Percentiles rank a stretch among this genome's conserved stretches.
These are phyloP conservation scores for Achlya hypogyna DNA, from an alignment of 352 stramenopile species.

Conservation along the genomic window DNA sequence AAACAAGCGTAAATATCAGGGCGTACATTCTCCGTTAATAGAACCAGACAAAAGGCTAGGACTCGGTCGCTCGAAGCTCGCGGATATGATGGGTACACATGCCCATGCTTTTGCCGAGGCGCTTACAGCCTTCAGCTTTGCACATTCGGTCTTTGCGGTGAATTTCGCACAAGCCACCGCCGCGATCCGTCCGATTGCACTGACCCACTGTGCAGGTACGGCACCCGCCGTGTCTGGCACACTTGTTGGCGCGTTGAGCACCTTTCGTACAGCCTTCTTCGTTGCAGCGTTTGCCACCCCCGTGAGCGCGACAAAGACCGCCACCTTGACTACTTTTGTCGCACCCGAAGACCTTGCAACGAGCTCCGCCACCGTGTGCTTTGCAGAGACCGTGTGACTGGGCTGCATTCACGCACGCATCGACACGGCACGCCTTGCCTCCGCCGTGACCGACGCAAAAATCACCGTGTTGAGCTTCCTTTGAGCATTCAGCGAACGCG, in stretches of 20 bases:
- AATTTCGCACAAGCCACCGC: conserved; percentile 74
- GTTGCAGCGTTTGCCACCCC: conserved; percentile 3
- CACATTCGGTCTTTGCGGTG: conserved; percentile 68
- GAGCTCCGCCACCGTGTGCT: background rate
- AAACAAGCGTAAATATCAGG: too few relatives aligned
- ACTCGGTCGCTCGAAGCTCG: background rate
- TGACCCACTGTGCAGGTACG: conserved; percentile 78
- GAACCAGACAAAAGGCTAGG: too few relatives aligned
- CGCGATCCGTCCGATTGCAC: conserved; percentile 70
- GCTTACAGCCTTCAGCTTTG: conserved; percentile 78
- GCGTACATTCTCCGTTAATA: too few relatives aligned
- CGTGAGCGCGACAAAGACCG: conserved; percentile 1
- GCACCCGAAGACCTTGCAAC: conserved; percentile 2
- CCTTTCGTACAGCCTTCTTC: conserved; percentile 4
- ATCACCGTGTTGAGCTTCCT: conserved; percentile 77
- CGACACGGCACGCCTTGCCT: conserved; percentile 78
- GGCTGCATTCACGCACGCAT: background rate
- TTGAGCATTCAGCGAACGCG: conserved; percentile 75
- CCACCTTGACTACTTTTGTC: background rate
- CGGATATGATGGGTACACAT: conserved; percentile 85
- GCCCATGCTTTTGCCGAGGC: conserved; percentile 71
- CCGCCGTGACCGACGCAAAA: conserved; percentile 80
- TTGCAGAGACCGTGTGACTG: conserved; percentile 13
- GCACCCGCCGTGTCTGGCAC: conserved; percentile 68
- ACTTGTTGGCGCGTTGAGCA: background rate